A percentile compares a stretch with the other conserved stretches of the same genome.
phyloP scores from a whole-genome alignment of 2,329 filamentous ascomycete genomes.

The Colletotrichum plurivorum region DNA sequence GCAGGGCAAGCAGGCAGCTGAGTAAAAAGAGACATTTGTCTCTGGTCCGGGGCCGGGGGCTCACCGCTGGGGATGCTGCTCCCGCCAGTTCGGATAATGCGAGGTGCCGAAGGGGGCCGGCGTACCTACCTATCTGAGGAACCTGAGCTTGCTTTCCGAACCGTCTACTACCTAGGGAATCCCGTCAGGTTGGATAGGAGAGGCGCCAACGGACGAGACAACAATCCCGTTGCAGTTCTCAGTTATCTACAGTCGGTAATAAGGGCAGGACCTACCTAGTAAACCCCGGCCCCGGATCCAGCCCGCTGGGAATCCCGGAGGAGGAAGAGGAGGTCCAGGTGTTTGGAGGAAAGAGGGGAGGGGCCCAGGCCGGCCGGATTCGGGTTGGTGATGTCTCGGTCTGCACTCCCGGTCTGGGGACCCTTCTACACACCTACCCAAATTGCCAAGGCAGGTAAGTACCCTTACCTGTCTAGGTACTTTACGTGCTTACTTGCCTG shows the following conservation, averaged over 20 bases:
- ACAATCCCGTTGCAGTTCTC: too few species aligned
- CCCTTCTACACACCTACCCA: not conserved
- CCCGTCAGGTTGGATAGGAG: not conserved
- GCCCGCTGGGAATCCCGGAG: conserved; percentile 2
- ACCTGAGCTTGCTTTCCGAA: not conserved
- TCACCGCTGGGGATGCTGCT: not conserved
- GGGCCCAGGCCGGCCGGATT: conserved; percentile 14
- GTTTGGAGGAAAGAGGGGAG: not conserved
- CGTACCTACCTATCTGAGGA: not conserved
- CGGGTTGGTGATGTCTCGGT: conserved; percentile 24
- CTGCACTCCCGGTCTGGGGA: conserved; percentile 1
- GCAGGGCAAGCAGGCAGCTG: not conserved
- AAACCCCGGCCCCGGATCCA: conserved; percentile 9
- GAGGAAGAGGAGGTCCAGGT: conserved; percentile 1
- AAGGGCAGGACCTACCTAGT: too few species aligned
- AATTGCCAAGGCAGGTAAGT: too few species aligned
- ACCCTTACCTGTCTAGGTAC: too few species aligned
- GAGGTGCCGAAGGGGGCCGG: not conserved
- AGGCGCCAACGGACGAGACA: not conserved
- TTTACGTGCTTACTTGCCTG: too few species aligned
- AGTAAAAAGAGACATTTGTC: conserved; percentile 23
- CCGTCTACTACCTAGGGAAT: not conserved
- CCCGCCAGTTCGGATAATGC: not conserved
- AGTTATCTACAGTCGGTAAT: too few species aligned
- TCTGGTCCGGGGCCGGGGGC: not conserved